Evolutionary conservation across 257 asterid species (phyloP), one percentile per base, ranked within the genome.

Genomic region (Datura wrightii): DNA sequence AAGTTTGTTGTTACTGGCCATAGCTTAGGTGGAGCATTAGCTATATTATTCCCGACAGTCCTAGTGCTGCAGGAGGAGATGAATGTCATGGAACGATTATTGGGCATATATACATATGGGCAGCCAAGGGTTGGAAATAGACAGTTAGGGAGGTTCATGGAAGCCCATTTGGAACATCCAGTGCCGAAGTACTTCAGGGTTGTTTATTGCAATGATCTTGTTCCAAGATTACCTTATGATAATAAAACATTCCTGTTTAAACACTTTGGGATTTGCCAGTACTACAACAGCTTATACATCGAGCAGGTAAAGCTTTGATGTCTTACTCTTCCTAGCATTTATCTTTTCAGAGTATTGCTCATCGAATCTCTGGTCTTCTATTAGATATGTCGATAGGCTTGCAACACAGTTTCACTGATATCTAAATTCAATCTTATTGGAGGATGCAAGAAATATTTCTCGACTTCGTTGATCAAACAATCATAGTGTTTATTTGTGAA

Each of bases 21-120:
- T 86, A 96, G 99, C 86, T 89, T 96, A 46, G 99, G 99, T 14
- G 99, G 98, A 84, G 98, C 99, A 18, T 87, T 96, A 36, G 97
- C 99, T 13, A 91, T 96, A 87, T 48, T 96, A 89, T 93, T 94
- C 91, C 97, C 98, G 0, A 90, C 94, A 0, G 90, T 96, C 87
- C 87, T 94, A 4, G 89, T 90, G 79, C 87, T 94, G 88, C 98
- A 93, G 5, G 85, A 89, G 79, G 97, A 96, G 89, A 88, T 89
- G 88, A 90, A 88, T 84, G 5, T 91, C 82, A 85, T 94, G 97
- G 81, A 90, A 79, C 89, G 93, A 39, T 79, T 96, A 83, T 83
- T 90, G 72, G 94, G 94, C 0, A 87, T 96, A 60, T 93, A 94
- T 88, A 96, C 99, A 1, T 94, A 79, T 52, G 98, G 99, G 18